These are phyloP conservation scores for Rhipidocladum racemiflorum DNA, from an alignment of 176 grass and related monocot species.

Conservation along the genomic window DNA sequence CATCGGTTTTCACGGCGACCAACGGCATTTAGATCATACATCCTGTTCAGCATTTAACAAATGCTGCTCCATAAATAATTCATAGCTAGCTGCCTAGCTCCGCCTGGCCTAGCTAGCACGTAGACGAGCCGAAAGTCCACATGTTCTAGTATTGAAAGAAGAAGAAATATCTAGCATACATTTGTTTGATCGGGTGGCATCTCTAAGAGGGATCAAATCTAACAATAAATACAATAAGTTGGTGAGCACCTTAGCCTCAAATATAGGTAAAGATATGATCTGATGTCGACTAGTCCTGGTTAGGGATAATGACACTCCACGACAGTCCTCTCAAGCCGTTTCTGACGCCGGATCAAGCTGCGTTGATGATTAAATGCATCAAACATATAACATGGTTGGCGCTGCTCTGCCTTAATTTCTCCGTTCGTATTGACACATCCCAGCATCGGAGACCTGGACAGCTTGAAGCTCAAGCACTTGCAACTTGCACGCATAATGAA, in stretches of 20 bases:
- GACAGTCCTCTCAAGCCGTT: neutral
- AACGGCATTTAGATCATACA: neutral
- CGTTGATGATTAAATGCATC: slow-evolving; percentile 10
- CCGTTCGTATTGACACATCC: neutral
- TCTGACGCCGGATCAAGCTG: slow-evolving; percentile 22
- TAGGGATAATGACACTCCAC: slow-evolving; percentile 12
- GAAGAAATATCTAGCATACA: neutral
- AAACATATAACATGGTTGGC: slow-evolving; percentile 26
- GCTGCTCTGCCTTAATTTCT: neutral
- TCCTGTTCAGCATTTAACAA: neutral
- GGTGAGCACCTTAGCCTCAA: slow-evolving; percentile 37
- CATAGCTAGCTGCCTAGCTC: neutral
- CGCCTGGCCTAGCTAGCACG: neutral
- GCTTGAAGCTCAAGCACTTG: neutral
- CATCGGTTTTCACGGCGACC: slow-evolving; percentile 2
- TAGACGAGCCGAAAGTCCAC: neutral
- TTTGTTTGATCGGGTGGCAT: neutral
- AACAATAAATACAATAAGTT: slow-evolving; percentile 36
- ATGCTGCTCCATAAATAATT: neutral
- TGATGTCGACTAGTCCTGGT: slow-evolving; percentile 4
- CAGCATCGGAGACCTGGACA: neutral
- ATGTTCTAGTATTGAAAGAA: neutral
- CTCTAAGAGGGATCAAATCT: neutral
- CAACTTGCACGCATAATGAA: neutral
- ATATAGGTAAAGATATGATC: slow-evolving; percentile 32